Base-by-base conservation (phyloP, 2,329 filamentous ascomycete species). In the Paracamarosporium sp. region DNA sequence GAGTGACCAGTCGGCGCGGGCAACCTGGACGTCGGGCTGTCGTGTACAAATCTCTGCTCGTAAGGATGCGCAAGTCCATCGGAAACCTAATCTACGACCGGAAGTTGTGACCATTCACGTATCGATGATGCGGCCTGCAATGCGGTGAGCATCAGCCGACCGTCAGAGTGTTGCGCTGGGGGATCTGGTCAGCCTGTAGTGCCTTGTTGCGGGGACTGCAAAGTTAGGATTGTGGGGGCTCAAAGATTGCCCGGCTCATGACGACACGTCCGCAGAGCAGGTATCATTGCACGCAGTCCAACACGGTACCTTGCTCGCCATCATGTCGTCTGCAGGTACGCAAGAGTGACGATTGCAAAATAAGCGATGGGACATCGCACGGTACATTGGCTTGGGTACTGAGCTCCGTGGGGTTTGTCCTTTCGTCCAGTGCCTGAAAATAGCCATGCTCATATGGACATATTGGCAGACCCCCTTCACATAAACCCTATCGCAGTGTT, bases 31-130 rank as follows among this genome's bases (percentile, higher is more conserved):
- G 53, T 56, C 60, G 58, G 65, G 47, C 24, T 44, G 13, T 28
- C 45, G 59, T 44, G 30, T 43, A 46, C 31, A 47, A 45, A 27
- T 51, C 46, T 53, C 56, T 44, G 41, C 53, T 61, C 44, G 51
- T 55, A 47, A 50, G 43, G 44, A 24, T 56, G 33, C 46, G n/a
- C 17, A n/a, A 51, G 31, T 63, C 36, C 63, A 66, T 66, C 61
- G 60, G 47, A 66, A 64, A 67, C 63, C 40, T 53, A 60, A 60
- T 60, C 58, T 52, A 55, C 50, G 27, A 45, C 57, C 36, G 50
- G 8, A 53, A 46, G 50, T 54, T 25, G 53, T 51, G 46, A 52
- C 52, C 51, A 47, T 31, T 57, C 54, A 57, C 56, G 51, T 48
- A 20, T 35, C 27, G 41, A 33, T 40, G 30, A 53, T 52, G 35